phyloP scores from a whole-genome alignment of 441 rosid genomes.

The Brassica hybrid region DNA sequence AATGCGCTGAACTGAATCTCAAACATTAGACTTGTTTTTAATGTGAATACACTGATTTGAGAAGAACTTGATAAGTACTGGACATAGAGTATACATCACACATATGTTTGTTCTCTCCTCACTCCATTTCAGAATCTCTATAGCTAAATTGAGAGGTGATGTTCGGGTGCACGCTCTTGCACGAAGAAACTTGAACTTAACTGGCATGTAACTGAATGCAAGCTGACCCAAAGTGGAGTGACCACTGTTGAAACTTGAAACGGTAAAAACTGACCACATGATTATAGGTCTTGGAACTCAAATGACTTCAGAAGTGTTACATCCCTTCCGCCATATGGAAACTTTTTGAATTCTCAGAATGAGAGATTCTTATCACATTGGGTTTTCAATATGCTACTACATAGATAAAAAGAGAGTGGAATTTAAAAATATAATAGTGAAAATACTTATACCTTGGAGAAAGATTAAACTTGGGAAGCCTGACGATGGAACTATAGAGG shows the following conservation, averaged over 20 bases:
- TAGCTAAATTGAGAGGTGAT: not conserved
- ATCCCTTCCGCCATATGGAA: not conserved
- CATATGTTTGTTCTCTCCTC: conserved; percentile 78
- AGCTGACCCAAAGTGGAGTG: not conserved
- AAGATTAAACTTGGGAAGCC: too few species aligned
- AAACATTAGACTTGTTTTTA: conserved; percentile 17
- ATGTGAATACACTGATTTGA: conserved; percentile 11
- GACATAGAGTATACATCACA: conserved; percentile 69
- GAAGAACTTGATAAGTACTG: conserved; percentile 72
- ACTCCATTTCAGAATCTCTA: conserved; percentile 52
- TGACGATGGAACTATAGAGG: too few species aligned
- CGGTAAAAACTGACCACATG: not conserved
- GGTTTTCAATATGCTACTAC: too few species aligned
- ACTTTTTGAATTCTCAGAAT: not conserved
- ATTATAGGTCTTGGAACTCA: not conserved
- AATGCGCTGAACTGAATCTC: too few species aligned
- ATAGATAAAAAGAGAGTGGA: too few species aligned
- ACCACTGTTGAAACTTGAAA: not conserved
- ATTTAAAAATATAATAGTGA: too few species aligned
- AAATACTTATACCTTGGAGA: too few species aligned
- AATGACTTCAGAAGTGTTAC: not conserved
- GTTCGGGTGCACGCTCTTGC: not conserved
- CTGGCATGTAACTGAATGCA: not conserved
- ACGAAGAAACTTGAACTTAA: not conserved
- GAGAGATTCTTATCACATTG: too few species aligned